Percentiles rank a stretch among this genome's conserved stretches.
These are phyloP conservation scores for Penium margaritaceum DNA, from an alignment of 139 green algal species.

Conservation along the genomic window DNA sequence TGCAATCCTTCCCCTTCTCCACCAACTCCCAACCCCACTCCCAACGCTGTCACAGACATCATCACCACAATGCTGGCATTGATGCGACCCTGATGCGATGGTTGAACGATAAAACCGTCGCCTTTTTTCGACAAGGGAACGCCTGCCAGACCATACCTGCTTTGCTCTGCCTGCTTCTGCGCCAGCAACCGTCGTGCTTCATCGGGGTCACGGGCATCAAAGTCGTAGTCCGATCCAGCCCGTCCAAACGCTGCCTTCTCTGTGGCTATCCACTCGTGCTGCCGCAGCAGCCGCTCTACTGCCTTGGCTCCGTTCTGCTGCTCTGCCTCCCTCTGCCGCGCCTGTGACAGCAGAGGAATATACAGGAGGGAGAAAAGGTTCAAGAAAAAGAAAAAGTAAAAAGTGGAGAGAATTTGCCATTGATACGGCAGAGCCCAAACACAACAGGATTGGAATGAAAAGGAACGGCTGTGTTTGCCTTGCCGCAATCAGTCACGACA, in stretches of 20 bases:
- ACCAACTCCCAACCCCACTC: too few relatives aligned
- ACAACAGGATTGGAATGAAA: neutral
- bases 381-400: neutral
- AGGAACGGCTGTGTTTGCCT: neutral
- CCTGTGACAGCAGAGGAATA: too few relatives aligned
- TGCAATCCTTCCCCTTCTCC: too few relatives aligned
- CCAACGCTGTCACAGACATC: neutral
- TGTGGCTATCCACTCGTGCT: constrained; percentile 68
- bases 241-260: constrained; percentile 68
- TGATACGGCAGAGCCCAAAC: too few relatives aligned
- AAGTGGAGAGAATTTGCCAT: neutral
- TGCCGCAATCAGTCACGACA: neutral
- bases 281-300: constrained; percentile 52
- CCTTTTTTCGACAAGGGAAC: too few relatives aligned
- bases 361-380: too few relatives aligned
- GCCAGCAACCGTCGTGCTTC: constrained; percentile 25
- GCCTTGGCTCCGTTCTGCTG: constrained; percentile 10
- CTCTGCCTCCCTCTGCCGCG: constrained; percentile 28
- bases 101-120: too few relatives aligned
- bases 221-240: constrained; percentile 74
- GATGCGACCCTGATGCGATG: too few relatives aligned
- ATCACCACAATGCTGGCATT: too few relatives aligned
- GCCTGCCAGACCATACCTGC: constrained; percentile 12
- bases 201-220: constrained; percentile 49
- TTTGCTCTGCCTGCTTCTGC: constrained; percentile 33